phyloP scores from a whole-genome alignment of 192 early-diverging fungal species.

The Phycomyces nitens region DNA sequence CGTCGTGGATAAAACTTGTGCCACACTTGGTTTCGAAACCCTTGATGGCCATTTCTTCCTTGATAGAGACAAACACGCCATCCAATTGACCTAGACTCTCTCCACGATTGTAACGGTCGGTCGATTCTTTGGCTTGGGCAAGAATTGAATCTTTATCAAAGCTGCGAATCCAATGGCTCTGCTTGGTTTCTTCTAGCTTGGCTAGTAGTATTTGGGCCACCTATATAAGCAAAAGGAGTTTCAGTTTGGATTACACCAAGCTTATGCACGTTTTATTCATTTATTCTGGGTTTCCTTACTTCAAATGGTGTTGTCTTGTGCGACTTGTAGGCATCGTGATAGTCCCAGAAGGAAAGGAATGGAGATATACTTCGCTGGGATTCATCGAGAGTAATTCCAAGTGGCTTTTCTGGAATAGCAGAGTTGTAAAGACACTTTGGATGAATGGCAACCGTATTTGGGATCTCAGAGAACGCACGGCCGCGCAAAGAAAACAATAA shows the following conservation, averaged over 20 bases:
- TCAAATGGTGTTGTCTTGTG: slow-evolving; percentile 30
- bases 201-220: slow-evolving; percentile 34
- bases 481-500: slow-evolving; percentile 31
- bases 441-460: slow-evolving; percentile 36
- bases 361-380: slow-evolving; percentile 15
- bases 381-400: not conserved
- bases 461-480: slow-evolving; percentile 23
- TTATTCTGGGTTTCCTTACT: slow-evolving; percentile 13
- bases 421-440: slow-evolving; percentile 11
- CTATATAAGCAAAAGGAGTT: no score
- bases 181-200: slow-evolving; percentile 16
- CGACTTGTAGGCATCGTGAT: slow-evolving; percentile 39
- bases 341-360: slow-evolving; percentile 41
- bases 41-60: slow-evolving; percentile 68
- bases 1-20: slow-evolving; percentile 56
- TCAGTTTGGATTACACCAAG: no score
- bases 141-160: slow-evolving; percentile 37
- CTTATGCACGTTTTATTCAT: not conserved
- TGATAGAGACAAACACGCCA: slow-evolving; percentile 70
- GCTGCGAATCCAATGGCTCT: slow-evolving; percentile 17
- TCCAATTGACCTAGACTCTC: slow-evolving; percentile 59
- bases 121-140: slow-evolving; percentile 52
- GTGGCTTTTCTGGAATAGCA: slow-evolving; percentile 8
- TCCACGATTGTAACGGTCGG: slow-evolving; percentile 45
- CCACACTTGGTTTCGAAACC: slow-evolving; percentile 53